These are phyloP conservation scores for Auriscalpium orientale DNA, from an alignment of 768 basidiomycete species.

Conservation along the genomic window DNA sequence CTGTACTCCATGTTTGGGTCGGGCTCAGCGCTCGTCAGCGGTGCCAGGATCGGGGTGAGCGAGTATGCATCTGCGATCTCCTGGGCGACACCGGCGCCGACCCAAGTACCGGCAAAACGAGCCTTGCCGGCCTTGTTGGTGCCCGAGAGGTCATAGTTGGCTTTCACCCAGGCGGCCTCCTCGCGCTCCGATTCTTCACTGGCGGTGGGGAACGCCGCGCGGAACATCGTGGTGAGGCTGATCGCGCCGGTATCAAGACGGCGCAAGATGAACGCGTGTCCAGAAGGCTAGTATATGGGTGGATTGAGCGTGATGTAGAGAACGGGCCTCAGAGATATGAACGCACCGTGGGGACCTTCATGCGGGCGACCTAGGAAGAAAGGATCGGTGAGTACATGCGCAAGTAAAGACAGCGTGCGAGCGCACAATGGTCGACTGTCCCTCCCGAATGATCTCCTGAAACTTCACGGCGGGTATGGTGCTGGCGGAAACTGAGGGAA, in stretches of 20 bases:
- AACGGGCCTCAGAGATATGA: not conserved
- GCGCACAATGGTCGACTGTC: constrained; percentile 76
- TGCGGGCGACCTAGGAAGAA: constrained; percentile 62
- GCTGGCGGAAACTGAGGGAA: constrained; percentile 28
- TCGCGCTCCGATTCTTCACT: constrained; percentile 66
- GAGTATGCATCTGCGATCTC: constrained; percentile 62
- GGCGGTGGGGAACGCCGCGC: constrained; percentile 85
- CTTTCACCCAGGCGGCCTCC: constrained; percentile 81
- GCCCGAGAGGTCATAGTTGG: constrained; percentile 63
- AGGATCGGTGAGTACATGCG: constrained; percentile 12
- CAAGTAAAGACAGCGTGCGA: not conserved
- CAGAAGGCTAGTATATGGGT: constrained; percentile 40
- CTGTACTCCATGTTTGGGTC: constrained; percentile 77
- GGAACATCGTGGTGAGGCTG: constrained; percentile 93
- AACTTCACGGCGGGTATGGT: constrained; percentile 78
- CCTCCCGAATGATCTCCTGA: constrained; percentile 84
- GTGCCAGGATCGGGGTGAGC: constrained; percentile 51
- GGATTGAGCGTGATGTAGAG: constrained; percentile 16
- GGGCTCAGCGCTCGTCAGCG: constrained; percentile 64
- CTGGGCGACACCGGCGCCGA: constrained; percentile 55
- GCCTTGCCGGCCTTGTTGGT: constrained; percentile 55
- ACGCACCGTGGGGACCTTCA: constrained; percentile 76
- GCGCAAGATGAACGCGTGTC: constrained; percentile 91
- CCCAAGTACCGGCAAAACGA: constrained; percentile 90
- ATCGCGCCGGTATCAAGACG: constrained; percentile 91